Base-by-base conservation (phyloP, 345 rosid species). In the Arabis hirsuta region DNA sequence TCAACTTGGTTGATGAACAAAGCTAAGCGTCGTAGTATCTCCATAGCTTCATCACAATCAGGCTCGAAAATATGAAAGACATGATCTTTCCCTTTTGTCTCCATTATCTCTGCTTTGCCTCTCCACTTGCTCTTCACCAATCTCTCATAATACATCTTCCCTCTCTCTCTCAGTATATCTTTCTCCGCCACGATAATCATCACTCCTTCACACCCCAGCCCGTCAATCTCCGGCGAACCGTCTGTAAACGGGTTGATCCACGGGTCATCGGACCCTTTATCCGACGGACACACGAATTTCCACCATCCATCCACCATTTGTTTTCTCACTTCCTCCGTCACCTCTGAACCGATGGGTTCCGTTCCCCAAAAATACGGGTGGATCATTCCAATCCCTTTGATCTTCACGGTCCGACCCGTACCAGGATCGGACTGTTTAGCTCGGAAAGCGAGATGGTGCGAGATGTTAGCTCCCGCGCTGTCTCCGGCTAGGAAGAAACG, bases 221-320 rank as follows among this genome's bases (percentile, higher is more conserved):
- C 79, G 3, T 72, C 62, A 9, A 85, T 22, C 34, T 77, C 76
- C 4, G 84, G 85, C 3, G 92, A 80, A 39, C 84, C 91, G 1
- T 81, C 88, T 0, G 57, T 57, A 42, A 90, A 85, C 59, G 97
- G 97, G 78, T 93, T 90, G 36, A 93, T 89, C 42, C 81, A 68
- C 19, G 91, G 91, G 61, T 90, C 91, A 51, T 93, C 98, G 39
- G 83, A 79, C 38, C 94, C 97, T 74, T 80, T 83, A 1, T 82
- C 82, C 0, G 92, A 86, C 2, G 88, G 84, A 12, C 94, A 89
- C 22, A 87, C 87, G 11, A 88, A 87, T 41, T 7, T 13, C 97
- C 98, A 92, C 96, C 97, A 92, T 22, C 74, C 69, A 20, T 92
- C 97, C 22, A 92, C 98, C 87, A 84, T 77, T 47, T 82, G 55